phyloP scores from a whole-genome alignment of 495 filamentous ascomycete genomes.

The Penicillium salamii region DNA sequence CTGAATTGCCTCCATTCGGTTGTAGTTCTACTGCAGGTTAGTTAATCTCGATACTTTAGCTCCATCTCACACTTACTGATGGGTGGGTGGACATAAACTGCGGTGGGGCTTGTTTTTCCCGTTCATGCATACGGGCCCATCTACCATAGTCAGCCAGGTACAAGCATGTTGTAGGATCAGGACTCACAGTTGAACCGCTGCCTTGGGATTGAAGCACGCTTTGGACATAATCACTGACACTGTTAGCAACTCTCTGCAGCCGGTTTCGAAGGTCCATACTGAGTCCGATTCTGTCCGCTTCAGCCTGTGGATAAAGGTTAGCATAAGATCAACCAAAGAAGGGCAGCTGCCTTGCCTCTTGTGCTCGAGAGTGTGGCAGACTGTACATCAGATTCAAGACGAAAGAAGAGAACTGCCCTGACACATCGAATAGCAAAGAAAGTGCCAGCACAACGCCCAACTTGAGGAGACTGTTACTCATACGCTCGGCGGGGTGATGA shows the following conservation, averaged over 20 bases:
- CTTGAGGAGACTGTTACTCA: conserved; percentile 61
- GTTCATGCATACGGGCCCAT: conserved; percentile 74
- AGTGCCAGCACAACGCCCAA: conserved; percentile 52
- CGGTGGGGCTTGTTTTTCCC: conserved; percentile 55
- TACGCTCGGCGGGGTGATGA: conserved; percentile 71
- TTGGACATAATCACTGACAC: conserved; percentile 58
- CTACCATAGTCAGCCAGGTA: conserved; percentile 16
- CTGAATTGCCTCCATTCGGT: conserved; percentile 66
- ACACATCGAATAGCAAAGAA: conserved; percentile 48
- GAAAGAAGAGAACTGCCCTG: conserved; percentile 36
- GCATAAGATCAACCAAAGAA: not conserved
- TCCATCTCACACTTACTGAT: conserved; percentile 47
- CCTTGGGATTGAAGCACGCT: conserved; percentile 69
- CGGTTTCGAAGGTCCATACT: conserved; percentile 33
- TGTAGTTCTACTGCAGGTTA: conserved; percentile 51
- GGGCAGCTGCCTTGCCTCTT: conserved; percentile 47
- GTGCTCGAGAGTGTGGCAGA: conserved; percentile 67
- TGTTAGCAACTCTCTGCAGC: conserved; percentile 30
- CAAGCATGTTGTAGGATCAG: not conserved
- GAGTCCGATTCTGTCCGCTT: conserved; percentile 86
- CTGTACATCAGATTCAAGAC: conserved; percentile 61
- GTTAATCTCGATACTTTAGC: conserved; percentile 1
- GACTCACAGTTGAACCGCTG: conserved; percentile 59
- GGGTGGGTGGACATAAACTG: conserved; percentile 89
- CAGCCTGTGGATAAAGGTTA: conserved; percentile 31